Conservation (phyloP, 192 early-diverging fungal genomes). For the Backusella australiensis region DNA sequence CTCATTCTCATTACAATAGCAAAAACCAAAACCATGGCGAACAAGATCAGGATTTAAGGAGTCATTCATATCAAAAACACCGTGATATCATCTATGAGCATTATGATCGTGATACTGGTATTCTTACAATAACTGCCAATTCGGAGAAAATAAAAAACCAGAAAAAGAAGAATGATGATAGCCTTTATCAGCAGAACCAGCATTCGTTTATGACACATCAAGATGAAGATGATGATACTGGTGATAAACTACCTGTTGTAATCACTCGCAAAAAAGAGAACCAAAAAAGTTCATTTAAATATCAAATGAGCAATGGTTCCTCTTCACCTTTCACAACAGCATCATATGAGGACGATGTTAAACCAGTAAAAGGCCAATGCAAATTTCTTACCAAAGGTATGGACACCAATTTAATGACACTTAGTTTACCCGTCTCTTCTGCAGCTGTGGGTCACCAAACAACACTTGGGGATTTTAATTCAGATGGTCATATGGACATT, state of each 20-base stretch:
- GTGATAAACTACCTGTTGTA: not conserved
- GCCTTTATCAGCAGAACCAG: not conserved
- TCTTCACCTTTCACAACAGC: not conserved
- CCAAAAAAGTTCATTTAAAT: not conserved
- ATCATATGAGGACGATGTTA: not conserved
- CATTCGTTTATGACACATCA: not conserved
- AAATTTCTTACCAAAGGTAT: not conserved
- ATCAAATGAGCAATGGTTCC: not conserved
- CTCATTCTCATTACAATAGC: not conserved
- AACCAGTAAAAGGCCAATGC: not conserved
- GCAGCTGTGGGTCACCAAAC: constrained; percentile 65
- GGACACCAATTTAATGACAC: constrained; percentile 17
- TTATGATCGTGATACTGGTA: not conserved
- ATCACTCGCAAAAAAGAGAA: not conserved
- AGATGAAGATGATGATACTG: not conserved
- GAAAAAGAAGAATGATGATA: not conserved
- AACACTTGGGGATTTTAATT: constrained; percentile 70
- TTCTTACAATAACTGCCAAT: constrained; percentile 10
- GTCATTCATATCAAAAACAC: not conserved
- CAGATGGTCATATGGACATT: constrained; percentile 53
- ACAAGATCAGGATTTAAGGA: not conserved
- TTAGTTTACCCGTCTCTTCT: constrained; percentile 49
- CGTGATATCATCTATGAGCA: not conserved
- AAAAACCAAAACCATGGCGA: not conserved
- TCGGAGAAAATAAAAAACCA: not conserved